Base-by-base conservation (phyloP, 805 yeast species). In the Starmerella apis region DNA sequence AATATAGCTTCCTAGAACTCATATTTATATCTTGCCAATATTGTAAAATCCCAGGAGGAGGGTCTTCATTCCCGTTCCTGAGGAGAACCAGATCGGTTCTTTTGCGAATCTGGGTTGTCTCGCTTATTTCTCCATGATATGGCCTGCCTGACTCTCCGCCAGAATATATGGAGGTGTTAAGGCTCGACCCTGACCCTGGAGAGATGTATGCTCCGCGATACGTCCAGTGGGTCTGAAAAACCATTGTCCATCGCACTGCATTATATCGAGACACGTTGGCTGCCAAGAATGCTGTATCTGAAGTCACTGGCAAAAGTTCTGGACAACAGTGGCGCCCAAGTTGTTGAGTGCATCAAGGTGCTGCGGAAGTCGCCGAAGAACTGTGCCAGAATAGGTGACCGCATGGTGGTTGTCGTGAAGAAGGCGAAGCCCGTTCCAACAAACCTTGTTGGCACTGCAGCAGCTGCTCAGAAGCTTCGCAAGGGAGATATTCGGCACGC, bases 401-500 rank as follows among this genome's bases (percentile, higher is more conserved):
- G 81, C 65, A 83, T 92, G 55, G 95, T 92, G 9, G 94, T 86
- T 48, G 98, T 92, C 53, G 90, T 92, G 46, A 88, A 88, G 66
- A 83, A 86, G 66, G 94, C 96, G 39, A 79, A 78, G 63, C 90
- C 95, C 13, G 66, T 83, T 54, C 75, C 80, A 43, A 75, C 80
- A 39, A 81, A 77, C 54, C 75, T 82, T 52, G 76, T 86, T 1
- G 94, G 92, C 57, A 80, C 83, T 39, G 70, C 81, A 1, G 81
- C 82, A 30, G 57, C 48, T 3, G 74, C 80, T 35, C 67, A 63
- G 49, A 84, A 83, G 66, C 95, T 90, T 37, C 86, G 88, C 67
- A 82, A 92, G 69, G 95, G 96, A 59, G 98, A 92, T 64, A 86
- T 92, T 48, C 83, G 92, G 52, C 90, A 94, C 62, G 98, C 96